phyloP scores from a whole-genome alignment of 345 rosid species.

The Moringa oleifera region DNA sequence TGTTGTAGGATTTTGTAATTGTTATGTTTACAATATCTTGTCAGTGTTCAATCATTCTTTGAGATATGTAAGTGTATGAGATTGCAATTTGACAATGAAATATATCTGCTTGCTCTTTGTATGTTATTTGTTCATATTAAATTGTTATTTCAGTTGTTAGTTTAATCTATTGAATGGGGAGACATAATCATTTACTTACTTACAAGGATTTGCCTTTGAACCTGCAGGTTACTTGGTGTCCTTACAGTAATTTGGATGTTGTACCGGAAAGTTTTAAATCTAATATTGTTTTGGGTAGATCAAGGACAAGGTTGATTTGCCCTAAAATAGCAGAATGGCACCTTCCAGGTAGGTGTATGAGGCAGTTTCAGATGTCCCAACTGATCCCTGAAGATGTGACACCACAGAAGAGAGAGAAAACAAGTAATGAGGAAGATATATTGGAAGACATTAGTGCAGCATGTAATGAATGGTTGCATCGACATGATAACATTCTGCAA shows the following conservation, averaged over 20 bases:
- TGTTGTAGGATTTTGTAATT: too few species aligned
- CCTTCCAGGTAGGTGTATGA: conserved; percentile 88
- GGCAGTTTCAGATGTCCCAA: conserved; percentile 76
- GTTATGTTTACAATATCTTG: too few species aligned
- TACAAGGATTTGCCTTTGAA: too few species aligned
- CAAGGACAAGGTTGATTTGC: conserved; percentile 89
- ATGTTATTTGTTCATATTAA: conserved; percentile 4
- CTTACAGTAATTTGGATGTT: conserved; percentile 22
- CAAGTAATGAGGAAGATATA: conserved; percentile 90
- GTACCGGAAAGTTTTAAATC: conserved; percentile 59
- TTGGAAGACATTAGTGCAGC: conserved; percentile 83
- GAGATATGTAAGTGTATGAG: too few species aligned
- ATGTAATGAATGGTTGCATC: conserved; percentile 82
- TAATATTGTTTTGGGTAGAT: conserved; percentile 71
- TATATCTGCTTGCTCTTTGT: too few species aligned
- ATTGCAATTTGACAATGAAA: too few species aligned
- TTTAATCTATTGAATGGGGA: too few species aligned
- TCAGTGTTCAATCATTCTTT: too few species aligned
- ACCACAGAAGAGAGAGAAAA: conserved; percentile 94
- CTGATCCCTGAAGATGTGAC: conserved; percentile 78
- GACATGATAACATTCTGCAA: conserved; percentile 51
- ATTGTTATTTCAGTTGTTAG: too few species aligned
- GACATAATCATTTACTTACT: too few species aligned
- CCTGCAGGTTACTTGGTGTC: too few species aligned
- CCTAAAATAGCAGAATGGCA: conserved; percentile 99